Evolutionary conservation across 129 eudicot genomes (phyloP), one percentile per base, ranked within the genome.

Genomic region (Kitagawia praeruptora): DNA sequence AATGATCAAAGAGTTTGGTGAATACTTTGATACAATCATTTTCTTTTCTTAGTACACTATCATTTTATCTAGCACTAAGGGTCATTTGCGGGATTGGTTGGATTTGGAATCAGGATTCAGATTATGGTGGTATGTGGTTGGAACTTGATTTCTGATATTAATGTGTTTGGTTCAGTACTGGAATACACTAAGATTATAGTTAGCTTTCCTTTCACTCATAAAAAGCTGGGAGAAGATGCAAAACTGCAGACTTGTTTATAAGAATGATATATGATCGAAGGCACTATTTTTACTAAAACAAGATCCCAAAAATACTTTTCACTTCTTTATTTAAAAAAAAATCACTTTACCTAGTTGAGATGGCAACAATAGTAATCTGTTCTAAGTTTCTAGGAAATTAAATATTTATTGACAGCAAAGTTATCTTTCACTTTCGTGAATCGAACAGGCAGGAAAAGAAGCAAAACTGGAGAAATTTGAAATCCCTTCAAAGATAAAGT

Each of bases 391-490:
- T 49, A 15, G 21, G 11, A 4, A 49, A 2, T 49, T 23, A 15
- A 16, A 15, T 3, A 49, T 0, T 49, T 49, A 15, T 49, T 49
- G 56, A 49, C 56, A 49, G 6, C 56, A 48, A 48, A 48, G 19
- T 13, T 48, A 6, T 3, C 2, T 56, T 23, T 34, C 37, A 21
- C 12, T 58, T 58, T 23, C 14, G 7, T 58, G 70, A 34, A 66
- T 42, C 40, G 2, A 76, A 75, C 81, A 94, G 98, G 98, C 90
- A 74, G 98, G 85, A 73, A 94, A 92, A 82, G 90, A 85, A 45
- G 97, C 88, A 19, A 82, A 85, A n/a, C 74, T 94, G 82, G 91
- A 90, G 89, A 92, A 87, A 82, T 88, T 94, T 56, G 98, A 94
- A 89, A 88, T 94, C 67, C 98, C 97, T 5, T 84, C 88, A 54